Conservation (phyloP, 2,329 filamentous ascomycete species). For the Daldinia sp. region DNA sequence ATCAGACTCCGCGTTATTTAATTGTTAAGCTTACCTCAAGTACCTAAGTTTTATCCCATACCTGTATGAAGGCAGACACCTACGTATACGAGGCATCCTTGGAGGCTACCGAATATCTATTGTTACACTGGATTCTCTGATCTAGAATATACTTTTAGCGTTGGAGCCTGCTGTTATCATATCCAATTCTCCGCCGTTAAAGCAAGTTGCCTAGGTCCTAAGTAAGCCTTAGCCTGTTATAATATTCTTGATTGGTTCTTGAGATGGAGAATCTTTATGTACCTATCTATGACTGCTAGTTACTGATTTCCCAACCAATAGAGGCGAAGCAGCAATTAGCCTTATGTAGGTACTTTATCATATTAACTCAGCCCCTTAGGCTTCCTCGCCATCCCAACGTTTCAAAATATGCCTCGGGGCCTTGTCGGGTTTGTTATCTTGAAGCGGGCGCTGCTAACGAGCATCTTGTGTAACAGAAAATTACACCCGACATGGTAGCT, state of each 20-base stretch:
- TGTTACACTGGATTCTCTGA: not conserved
- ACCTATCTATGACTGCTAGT: not conserved
- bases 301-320: not conserved
- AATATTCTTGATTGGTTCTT: not conserved
- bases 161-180: no score
- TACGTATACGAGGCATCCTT: not conserved
- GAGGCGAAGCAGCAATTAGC: not conserved
- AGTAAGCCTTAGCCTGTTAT: not conserved
- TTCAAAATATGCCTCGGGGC: not conserved
- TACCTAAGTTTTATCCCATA: not conserved
- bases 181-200: not conserved
- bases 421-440: not conserved
- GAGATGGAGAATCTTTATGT: not conserved
- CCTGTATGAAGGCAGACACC: not conserved
- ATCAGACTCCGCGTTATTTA: no score
- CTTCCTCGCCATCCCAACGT: not conserved
- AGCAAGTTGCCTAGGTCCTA: not conserved
- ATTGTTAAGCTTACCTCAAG: not conserved
- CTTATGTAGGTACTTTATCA: not conserved
- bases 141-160: not conserved
- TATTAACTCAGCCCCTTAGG: not conserved
- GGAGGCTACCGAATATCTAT: not conserved
- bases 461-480: not conserved
- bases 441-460: not conserved
- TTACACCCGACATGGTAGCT: not conserved